phyloP scores from a whole-genome alignment of 2,329 filamentous ascomycete genomes.

The Colletotrichum karsti region DNA sequence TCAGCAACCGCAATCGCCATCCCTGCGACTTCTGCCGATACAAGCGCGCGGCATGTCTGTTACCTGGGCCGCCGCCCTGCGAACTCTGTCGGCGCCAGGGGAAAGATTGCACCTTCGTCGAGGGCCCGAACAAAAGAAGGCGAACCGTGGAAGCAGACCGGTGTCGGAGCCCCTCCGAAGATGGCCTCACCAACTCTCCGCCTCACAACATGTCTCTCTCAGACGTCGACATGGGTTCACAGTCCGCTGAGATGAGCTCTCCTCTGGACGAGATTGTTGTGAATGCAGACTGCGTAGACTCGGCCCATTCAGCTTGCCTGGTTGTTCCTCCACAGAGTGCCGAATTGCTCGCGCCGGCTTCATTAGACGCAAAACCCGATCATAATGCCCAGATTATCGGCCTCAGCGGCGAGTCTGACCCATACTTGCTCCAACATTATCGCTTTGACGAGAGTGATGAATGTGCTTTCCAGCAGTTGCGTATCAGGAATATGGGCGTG shows the following conservation, averaged over 20 bases:
- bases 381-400: conserved; percentile 20
- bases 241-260: not conserved
- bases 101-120: conserved; percentile 18
- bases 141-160: not conserved
- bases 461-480: conserved; percentile 16
- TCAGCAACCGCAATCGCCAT: conserved; percentile 3
- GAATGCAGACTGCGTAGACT: not conserved
- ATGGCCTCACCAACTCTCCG: not conserved
- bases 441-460: conserved; percentile 16
- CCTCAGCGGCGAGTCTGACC: conserved; percentile 20
- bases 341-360: not conserved
- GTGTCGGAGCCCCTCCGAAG: not conserved
- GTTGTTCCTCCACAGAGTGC: not conserved
- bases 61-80: conserved; percentile 2
- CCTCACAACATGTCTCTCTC: not conserved
- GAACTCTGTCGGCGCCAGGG: conserved; percentile 13
- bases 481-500: conserved; percentile 11
- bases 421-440: conserved; percentile 8
- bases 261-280: not conserved
- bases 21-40: conserved; percentile 25
- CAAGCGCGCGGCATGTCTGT: conserved; percentile 21
- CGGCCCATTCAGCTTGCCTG: not conserved
- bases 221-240: not conserved
- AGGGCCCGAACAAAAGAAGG: conserved; percentile 14
- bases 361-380: not conserved